Base-by-base conservation (phyloP, 2,329 filamentous ascomycete species). In the Trichoderma koningiopsis region DNA sequence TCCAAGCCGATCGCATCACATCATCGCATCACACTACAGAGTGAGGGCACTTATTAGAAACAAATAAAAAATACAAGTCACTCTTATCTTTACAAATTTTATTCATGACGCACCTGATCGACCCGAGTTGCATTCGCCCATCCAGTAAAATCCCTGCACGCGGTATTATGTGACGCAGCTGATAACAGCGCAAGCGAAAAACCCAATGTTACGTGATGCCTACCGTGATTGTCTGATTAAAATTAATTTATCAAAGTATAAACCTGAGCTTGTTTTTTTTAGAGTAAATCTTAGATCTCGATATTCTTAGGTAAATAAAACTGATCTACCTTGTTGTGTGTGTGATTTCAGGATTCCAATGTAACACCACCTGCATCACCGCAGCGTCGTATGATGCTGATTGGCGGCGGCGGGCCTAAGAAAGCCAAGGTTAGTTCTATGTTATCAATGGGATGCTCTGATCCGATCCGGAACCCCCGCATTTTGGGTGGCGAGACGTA, bases 321-420 rank as follows among this genome's bases (percentile, higher is more conserved):
- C 43, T 5, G 2, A 35, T 35, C n/a, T n/a, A 2, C 37, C 37
- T 11, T 33, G 10, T 3, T 8, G 40, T 10, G 40, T 19, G 4
- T 35, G 33, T 35, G 33, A 35, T 10, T 47, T 22, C n/a, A 49
- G n/a, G n/a, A 22, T 24, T 49, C 47, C 47, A 13, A 49, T 49
- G 47, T 49, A 49, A 49, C 47, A 49, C 47, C 47, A 49, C 40
- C 53, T 14, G 31, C 43, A 52, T 62, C 60, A 62, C 60, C 33
- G 33, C 33, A 40, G 47, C 47, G 47, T 65, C 62, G 40, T 66
- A 66, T 55, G 63, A 65, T 65, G 14, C 16, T 43, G 37, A 49
- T 22, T 22, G n/a, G 2, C n/a, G 19, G 40, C 16, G 37, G 37
- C 37, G 13, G 33, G 33, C 11, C 33, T 35, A 13, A 33, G 14